These are phyloP conservation scores for Primulina eburnea DNA, from an alignment of 257 asterid species.

Conservation along the genomic window DNA sequence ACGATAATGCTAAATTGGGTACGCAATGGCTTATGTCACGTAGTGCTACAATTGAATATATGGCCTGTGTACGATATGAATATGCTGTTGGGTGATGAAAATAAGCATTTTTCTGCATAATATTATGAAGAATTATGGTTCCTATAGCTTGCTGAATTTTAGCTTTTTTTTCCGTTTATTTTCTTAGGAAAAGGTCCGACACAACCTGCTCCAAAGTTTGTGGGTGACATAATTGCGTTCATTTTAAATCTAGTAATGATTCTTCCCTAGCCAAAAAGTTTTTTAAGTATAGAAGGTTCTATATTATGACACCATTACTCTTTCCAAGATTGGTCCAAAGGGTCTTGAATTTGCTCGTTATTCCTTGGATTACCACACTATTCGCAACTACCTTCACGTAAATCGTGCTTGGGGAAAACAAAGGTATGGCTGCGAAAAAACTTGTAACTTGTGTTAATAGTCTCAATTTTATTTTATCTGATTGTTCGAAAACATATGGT, in stretches of 20 bases:
- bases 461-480: constrained; percentile 1
- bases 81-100: neutral
- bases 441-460: neutral
- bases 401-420: constrained; percentile 86
- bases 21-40: constrained; percentile 23
- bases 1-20: constrained; percentile 89
- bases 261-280: constrained; percentile 10
- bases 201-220: constrained; percentile 75
- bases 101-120: neutral
- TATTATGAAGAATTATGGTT: neutral
- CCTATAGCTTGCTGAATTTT: neutral
- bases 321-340: constrained; percentile 79
- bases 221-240: constrained; percentile 82
- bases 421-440: constrained; percentile 42
- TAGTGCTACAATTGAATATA: neutral
- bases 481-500: constrained; percentile 21
- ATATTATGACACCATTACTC: constrained; percentile 24
- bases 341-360: constrained; percentile 97
- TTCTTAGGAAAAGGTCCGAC: constrained; percentile 81
- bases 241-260: constrained; percentile 68
- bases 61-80: constrained; percentile 3
- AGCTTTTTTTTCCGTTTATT: neutral
- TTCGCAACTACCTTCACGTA: constrained; percentile 80
- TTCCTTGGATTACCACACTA: constrained; percentile 92
- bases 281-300: constrained; percentile 14